phyloP scores from a whole-genome alignment of 306 rosid species.

The Pterocarpus macrocarpus region DNA sequence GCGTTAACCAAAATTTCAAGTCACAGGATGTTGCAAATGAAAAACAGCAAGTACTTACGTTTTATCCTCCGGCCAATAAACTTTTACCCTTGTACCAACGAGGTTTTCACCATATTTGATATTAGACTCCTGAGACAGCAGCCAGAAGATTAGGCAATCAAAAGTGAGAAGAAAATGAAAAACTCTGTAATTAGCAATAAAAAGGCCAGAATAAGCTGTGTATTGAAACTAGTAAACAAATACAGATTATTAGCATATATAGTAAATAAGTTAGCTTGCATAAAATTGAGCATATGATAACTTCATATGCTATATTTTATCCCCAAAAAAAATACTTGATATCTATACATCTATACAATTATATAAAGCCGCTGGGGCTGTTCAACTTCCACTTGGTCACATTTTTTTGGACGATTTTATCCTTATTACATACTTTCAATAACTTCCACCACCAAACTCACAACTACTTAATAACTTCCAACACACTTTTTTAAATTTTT shows the following conservation, averaged over 20 bases:
- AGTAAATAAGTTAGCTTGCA: not conserved
- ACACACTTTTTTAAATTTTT: too few relatives aligned
- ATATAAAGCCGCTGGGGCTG: too few relatives aligned
- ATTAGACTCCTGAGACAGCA: conserved; percentile 62
- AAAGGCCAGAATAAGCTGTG: conserved; percentile 1
- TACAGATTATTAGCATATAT: not conserved
- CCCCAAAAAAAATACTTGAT: too few relatives aligned
- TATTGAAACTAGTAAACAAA: conserved; percentile 19
- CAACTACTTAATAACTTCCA: too few relatives aligned
- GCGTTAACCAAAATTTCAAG: conserved; percentile 5
- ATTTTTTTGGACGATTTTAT: too few relatives aligned
- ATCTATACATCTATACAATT: too few relatives aligned
- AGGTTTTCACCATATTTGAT: conserved; percentile 57
- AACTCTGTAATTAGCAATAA: conserved; percentile 28
- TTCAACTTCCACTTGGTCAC: too few relatives aligned
- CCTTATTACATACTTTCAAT: too few relatives aligned
- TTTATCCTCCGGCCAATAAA: conserved; percentile 88
- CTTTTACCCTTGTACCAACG: conserved; percentile 74
- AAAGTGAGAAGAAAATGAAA: conserved; percentile 23
- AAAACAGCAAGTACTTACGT: conserved; percentile 61
- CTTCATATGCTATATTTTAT: too few relatives aligned
- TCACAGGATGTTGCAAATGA: conserved; percentile 27
- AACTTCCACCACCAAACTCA: too few relatives aligned
- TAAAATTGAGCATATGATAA: too few relatives aligned
- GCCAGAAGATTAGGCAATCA: conserved; percentile 35